Base-by-base conservation (phyloP, 495 filamentous ascomycete genomes). In the Halenospora varia region DNA sequence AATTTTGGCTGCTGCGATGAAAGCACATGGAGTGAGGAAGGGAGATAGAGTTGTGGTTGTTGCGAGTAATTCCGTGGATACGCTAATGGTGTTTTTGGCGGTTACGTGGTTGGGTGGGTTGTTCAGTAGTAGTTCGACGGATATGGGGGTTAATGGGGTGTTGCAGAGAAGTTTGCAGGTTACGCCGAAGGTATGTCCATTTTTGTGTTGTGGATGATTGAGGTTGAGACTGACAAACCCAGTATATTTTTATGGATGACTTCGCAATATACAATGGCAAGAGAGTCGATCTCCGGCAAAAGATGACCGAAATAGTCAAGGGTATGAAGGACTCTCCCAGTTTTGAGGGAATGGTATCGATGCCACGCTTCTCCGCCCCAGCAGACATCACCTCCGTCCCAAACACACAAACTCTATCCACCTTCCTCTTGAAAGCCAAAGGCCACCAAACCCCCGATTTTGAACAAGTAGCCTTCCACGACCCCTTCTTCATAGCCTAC, bases 231-330 rank as follows among this genome's bases (percentile, higher is more conserved):
- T 53, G 25, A 51, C 17, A 18, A 41, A n/a, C 18, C 10, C 15
- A 77, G 66, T 87, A 79, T 61, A 70, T 94, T 23, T 92, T 94
- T 63, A 81, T 90, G 71, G 89, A 94, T 59, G 89, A 94, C 62
- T 77, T 75, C 15, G 79, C 88, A 1, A 71, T 92, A 18, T 94
- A 94, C 62, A 94, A 92, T 65, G 87, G 87, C 13, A 88, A 88
- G 70, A 77, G 70, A 3, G 75, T 88, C 13, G 89, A 92, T 65
- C 69, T 94, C 20, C 78, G 86, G 20, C 58, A 68, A 1, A 94
- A 92, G 70, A 92, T 94, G 71, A 64, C 63, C 10, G 82, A 88
- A 29, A 75, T 92, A 29, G 74, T 85, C 1, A 64, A 68, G 1
- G 88, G 87, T 0, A 77, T 94, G 75, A 61, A 68, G 17, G 77